Conservation (phyloP, 768 basidiomycete genomes). For the Mycena maculata region DNA sequence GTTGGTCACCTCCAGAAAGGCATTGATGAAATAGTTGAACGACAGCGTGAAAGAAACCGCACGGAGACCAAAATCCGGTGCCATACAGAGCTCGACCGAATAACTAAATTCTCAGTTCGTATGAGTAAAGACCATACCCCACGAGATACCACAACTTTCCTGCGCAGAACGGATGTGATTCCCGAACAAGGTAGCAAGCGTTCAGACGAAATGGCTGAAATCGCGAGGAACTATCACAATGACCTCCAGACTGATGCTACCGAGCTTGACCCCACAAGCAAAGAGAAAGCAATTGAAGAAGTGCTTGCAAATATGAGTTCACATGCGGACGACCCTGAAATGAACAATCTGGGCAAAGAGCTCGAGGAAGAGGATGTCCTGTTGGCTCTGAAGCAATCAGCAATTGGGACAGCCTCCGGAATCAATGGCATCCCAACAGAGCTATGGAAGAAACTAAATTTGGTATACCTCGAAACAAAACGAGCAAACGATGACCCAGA, state of each 20-base stretch:
- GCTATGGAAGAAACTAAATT: slow-evolving; percentile 9
- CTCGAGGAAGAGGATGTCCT: not conserved
- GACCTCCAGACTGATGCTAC: slow-evolving; percentile 1
- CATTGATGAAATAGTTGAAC: not conserved
- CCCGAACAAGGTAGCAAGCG: slow-evolving; percentile 3
- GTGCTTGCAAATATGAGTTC: not conserved
- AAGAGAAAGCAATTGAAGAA: not conserved
- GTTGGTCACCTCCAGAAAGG: not conserved
- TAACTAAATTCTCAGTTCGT: slow-evolving; percentile 9
- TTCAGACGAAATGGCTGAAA: slow-evolving; percentile 20
- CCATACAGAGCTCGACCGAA: slow-evolving; percentile 1
- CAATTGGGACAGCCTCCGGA: not conserved
- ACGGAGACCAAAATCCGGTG: not conserved
- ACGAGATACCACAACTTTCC: not conserved
- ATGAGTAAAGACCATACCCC: not conserved
- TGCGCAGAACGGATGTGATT: not conserved
- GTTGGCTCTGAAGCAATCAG: not conserved
- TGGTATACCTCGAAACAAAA: not conserved
- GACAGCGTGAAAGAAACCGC: not conserved
- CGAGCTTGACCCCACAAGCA: not conserved
- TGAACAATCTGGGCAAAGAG: not conserved
- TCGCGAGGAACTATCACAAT: slow-evolving; percentile 17
- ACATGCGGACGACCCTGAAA: not conserved
- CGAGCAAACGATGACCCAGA: not conserved
- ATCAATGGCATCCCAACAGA: slow-evolving; percentile 14